Conservation (phyloP, 176 grass and related monocot species). For the Canna indica region DNA sequence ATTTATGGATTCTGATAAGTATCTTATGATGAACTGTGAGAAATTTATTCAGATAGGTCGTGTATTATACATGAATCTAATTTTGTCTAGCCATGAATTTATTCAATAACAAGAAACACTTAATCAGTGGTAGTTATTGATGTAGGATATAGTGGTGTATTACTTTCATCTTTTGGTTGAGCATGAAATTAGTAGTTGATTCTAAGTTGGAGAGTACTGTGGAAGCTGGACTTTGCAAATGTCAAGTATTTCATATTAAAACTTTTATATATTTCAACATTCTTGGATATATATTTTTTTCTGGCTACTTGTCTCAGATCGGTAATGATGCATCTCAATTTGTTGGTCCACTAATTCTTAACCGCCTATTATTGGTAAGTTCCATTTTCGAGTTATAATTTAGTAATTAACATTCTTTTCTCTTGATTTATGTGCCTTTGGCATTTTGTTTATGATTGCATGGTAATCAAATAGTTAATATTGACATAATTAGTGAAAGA, state of each 20-base stretch:
- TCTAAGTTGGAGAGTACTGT: neutral
- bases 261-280: neutral
- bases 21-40: too few relatives aligned
- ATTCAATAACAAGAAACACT: too few relatives aligned
- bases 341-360: constrained; percentile 88
- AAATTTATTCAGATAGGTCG: neutral
- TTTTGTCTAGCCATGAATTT: neutral
- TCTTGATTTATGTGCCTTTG: too few relatives aligned
- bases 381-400: constrained; percentile 19
- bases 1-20: too few relatives aligned
- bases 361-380: constrained; percentile 62
- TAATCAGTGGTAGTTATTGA: too few relatives aligned
- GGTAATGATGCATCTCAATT: constrained; percentile 96
- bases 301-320: constrained; percentile 43
- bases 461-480: too few relatives aligned
- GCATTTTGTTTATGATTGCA: too few relatives aligned
- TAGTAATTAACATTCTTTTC: constrained; percentile 2
- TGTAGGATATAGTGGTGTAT: neutral
- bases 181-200: neutral
- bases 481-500: too few relatives aligned
- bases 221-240: neutral
- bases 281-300: neutral
- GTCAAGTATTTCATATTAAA: neutral
- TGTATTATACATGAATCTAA: neutral
- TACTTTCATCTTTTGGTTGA: neutral